A percentile compares a stretch with the other conserved stretches of the same genome.
phyloP scores from a whole-genome alignment of 176 grass and related monocot species.

The Panicum miliaceum region DNA sequence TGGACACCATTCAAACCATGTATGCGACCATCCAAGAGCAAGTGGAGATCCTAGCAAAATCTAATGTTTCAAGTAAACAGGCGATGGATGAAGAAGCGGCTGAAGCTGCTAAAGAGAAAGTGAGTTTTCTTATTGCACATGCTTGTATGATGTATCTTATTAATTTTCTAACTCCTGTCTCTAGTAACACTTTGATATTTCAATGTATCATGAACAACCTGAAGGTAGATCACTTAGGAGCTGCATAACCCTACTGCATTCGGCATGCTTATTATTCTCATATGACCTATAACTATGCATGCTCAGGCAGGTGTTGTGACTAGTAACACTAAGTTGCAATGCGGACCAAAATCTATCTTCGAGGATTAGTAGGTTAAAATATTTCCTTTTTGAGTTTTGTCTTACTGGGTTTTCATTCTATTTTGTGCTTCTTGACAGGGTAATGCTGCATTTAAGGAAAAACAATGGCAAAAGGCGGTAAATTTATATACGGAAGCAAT shows the following conservation, averaged over 20 bases:
- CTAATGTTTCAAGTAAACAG: constrained; percentile 71
- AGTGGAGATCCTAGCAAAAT: constrained; percentile 64
- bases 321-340: background rate
- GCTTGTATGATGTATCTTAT: constrained; percentile 16
- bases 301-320: background rate
- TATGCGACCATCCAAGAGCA: constrained; percentile 84
- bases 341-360: constrained; percentile 9
- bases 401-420: constrained; percentile 15
- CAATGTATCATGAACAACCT: constrained; percentile 26
- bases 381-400: background rate
- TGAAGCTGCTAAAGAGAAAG: constrained; percentile 93
- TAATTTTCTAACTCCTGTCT: constrained; percentile 1
- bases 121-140: constrained; percentile 42
- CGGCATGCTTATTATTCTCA: constrained; percentile 17
- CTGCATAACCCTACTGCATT: background rate
- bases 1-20: constrained; percentile 75
- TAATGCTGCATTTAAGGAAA: constrained; percentile 92
- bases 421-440: constrained; percentile 54
- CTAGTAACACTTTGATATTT: constrained; percentile 15
- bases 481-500: constrained; percentile 93
- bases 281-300: constrained; percentile 28
- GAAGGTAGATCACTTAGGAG: constrained; percentile 6
- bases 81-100: constrained; percentile 86
- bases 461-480: constrained; percentile 89
- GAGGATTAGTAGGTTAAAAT: background rate